Percentiles rank a stretch among this genome's conserved stretches.
These are phyloP conservation scores for Laguncularia racemosa DNA, from an alignment of 345 rosid species.

Conservation along the genomic window DNA sequence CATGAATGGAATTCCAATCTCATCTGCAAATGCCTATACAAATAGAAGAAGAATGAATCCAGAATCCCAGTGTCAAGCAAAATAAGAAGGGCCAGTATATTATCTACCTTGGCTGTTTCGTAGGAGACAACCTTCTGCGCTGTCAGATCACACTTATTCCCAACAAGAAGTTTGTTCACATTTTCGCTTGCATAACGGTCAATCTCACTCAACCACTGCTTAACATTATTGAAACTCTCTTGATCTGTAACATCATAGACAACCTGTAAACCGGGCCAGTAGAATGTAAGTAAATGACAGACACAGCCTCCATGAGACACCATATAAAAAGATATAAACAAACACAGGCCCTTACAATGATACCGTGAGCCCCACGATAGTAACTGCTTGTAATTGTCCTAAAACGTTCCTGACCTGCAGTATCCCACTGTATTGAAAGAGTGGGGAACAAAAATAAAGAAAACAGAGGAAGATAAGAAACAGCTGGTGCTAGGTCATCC, in stretches of 20 bases:
- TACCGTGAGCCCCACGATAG: constrained; percentile 80
- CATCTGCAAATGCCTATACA: constrained; percentile 65
- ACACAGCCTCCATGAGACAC: neutral
- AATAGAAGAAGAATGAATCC: neutral
- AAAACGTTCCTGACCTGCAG: constrained; percentile 82
- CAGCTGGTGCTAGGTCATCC: neutral
- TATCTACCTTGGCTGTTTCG: constrained; percentile 58
- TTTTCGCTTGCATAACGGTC: constrained; percentile 75
- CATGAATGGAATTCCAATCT: constrained; percentile 77
- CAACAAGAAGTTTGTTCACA: constrained; percentile 74
- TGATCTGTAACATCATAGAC: constrained; percentile 81
- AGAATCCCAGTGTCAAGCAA: neutral
- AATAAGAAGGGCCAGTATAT: neutral
- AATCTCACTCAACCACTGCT: constrained; percentile 73
- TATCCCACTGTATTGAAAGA: constrained; percentile 53
- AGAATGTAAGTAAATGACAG: neutral
- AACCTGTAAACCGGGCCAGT: constrained; percentile 27
- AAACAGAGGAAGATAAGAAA: constrained; percentile 1
- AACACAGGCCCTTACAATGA: constrained; percentile 34
- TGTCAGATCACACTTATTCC: constrained; percentile 67
- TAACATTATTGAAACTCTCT: constrained; percentile 80
- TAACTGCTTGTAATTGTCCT: constrained; percentile 81
- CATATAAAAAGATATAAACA: neutral
- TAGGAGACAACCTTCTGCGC: constrained; percentile 64
- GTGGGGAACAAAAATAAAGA: constrained; percentile 7